Conservation (phyloP, 78 protist genomes). For the Dictyostelium discoideum region DNA sequence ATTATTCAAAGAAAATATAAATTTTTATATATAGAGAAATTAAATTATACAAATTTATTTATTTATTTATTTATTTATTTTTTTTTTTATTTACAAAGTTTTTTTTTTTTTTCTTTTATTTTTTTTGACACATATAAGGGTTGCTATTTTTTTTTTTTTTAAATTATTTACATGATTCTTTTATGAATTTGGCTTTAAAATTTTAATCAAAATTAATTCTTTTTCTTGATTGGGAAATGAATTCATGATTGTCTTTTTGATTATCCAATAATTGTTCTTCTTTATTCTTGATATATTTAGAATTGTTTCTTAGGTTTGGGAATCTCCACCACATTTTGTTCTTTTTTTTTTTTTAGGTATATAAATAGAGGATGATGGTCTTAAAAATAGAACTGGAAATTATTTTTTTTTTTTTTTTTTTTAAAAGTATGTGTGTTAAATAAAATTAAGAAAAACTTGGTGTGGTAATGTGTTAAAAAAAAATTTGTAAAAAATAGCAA, state of each 20-base stretch:
- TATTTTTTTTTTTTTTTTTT: not conserved
- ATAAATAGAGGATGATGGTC: too few relatives aligned
- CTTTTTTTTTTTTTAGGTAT: not conserved
- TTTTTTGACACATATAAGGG: too few relatives aligned
- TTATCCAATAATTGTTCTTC: conserved; percentile 4
- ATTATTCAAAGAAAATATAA: too few relatives aligned
- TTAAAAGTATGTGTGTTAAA: too few relatives aligned
- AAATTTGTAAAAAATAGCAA: too few relatives aligned
- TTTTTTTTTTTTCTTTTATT: too few relatives aligned
- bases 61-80: too few relatives aligned
- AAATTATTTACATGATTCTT: not conserved
- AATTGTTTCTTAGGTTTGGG: not conserved
- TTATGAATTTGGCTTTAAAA: not conserved
- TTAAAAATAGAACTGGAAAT: not conserved
- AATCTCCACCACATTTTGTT: conserved; percentile 13
- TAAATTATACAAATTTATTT: too few relatives aligned
- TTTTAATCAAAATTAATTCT: conserved; percentile 7
- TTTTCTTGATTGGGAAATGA: not conserved
- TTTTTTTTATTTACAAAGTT: too few relatives aligned
- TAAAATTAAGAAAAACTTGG: too few relatives aligned
- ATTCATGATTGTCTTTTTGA: not conserved
- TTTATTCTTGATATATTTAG: not conserved
- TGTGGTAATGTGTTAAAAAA: too few relatives aligned
- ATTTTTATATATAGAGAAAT: too few relatives aligned
- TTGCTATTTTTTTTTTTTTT: not conserved